Evolutionary conservation across 2,329 filamentous ascomycete genomes (phyloP).

Genomic region (Apiospora malaysiana): DNA sequence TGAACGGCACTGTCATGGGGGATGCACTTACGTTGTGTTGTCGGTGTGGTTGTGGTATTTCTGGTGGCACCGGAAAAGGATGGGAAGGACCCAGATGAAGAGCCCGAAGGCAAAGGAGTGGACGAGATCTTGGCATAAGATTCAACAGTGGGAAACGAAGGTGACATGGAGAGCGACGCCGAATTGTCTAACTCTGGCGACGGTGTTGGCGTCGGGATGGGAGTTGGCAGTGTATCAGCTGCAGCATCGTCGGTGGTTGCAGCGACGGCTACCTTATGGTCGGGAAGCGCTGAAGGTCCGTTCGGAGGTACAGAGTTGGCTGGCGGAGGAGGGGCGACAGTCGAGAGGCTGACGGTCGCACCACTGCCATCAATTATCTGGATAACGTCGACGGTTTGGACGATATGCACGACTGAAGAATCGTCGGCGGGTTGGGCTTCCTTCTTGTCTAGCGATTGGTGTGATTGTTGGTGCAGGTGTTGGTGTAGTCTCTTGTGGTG

Average conservation of each 20-base stretch:
- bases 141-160: conserved; percentile 27
- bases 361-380: conserved; percentile 57
- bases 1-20: background rate
- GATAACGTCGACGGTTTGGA: conserved; percentile 62
- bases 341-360: conserved; percentile 50
- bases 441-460: conserved; percentile 24
- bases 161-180: conserved; percentile 24
- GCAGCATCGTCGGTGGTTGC: conserved; percentile 24
- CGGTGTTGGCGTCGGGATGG: conserved; percentile 23
- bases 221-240: background rate
- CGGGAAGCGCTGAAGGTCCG: background rate
- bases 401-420: conserved; percentile 49
- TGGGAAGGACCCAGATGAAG: conserved; percentile 20
- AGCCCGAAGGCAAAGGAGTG: conserved; percentile 24
- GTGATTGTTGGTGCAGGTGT: conserved; percentile 21
- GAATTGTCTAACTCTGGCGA: conserved; percentile 24
- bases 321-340: conserved; percentile 44
- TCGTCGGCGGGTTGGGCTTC: conserved; percentile 27
- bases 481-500: conserved; percentile 25
- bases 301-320: conserved; percentile 42
- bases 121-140: conserved; percentile 26
- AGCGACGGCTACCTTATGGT: conserved; percentile 16
- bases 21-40: conserved; percentile 20
- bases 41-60: conserved; percentile 3
- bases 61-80: conserved; percentile 23